Evolutionary conservation across 2,329 filamentous ascomycete species (phyloP).

Genomic region (Daldinia sp.): DNA sequence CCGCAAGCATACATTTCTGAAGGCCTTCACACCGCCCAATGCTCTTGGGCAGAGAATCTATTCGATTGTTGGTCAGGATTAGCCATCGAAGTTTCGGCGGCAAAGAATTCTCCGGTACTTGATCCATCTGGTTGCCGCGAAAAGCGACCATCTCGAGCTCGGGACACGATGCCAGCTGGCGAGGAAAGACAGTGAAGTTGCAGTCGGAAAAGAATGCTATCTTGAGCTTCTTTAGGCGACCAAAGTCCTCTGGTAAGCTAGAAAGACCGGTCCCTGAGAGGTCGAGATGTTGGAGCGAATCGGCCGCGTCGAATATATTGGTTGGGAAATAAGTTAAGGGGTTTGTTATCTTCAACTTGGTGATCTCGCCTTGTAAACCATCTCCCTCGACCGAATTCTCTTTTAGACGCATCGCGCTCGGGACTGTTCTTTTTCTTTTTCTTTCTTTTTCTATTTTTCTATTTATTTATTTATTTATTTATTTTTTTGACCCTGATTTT

Average conservation of each 20-base stretch:
- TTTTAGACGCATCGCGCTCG: slow-evolving; percentile 7
- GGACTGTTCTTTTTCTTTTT: too few species aligned
- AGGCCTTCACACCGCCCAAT: slow-evolving; percentile 54
- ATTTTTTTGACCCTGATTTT: too few species aligned
- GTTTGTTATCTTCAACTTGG: slow-evolving; percentile 49
- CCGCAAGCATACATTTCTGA: slow-evolving; percentile 60
- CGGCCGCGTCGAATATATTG: slow-evolving; percentile 52
- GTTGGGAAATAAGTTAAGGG: slow-evolving; percentile 49
- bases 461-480: not conserved
- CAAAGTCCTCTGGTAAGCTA: slow-evolving; percentile 51
- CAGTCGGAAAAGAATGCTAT: slow-evolving; percentile 58
- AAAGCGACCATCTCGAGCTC: slow-evolving; percentile 60
- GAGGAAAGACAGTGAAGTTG: slow-evolving; percentile 54
- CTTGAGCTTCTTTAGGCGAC: slow-evolving; percentile 53
- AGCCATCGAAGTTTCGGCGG: slow-evolving; percentile 56
- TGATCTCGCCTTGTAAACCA: slow-evolving; percentile 27
- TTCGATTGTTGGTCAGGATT: slow-evolving; percentile 57
- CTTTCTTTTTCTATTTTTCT: too few species aligned
- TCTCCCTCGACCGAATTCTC: not conserved
- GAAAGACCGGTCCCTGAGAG: slow-evolving; percentile 57
- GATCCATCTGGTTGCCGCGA: slow-evolving; percentile 55
- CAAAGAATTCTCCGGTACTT: slow-evolving; percentile 52
- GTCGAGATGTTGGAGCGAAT: slow-evolving; percentile 56
- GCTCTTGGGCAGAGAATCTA: slow-evolving; percentile 50
- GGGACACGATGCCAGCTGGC: slow-evolving; percentile 52